Evolutionary conservation across 768 basidiomycete genomes (phyloP).

Genomic region (Saitozyma podzolica): DNA sequence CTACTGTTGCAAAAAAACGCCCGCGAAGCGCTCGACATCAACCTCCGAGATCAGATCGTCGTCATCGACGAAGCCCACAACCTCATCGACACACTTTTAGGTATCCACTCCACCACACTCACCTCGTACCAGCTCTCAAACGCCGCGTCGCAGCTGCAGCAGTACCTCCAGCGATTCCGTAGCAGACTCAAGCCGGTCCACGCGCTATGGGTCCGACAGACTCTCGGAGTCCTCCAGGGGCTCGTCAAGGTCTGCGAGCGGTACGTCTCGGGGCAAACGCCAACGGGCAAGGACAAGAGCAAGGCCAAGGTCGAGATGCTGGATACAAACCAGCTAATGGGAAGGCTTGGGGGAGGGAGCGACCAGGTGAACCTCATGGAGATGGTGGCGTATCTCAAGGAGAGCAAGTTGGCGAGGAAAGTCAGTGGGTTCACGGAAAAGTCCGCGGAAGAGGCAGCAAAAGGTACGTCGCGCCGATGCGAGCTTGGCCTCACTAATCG

Average conservation of each 20-base stretch:
- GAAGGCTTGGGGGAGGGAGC: slow-evolving; percentile 65
- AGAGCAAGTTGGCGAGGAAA: slow-evolving; percentile 70
- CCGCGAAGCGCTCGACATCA: slow-evolving; percentile 82
- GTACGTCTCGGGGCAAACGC: too few relatives aligned
- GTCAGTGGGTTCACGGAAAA: slow-evolving; percentile 75
- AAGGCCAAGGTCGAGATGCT: slow-evolving; percentile 62
- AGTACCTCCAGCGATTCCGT: slow-evolving; percentile 75
- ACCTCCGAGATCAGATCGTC: slow-evolving; percentile 78
- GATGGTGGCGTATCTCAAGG: slow-evolving; percentile 74
- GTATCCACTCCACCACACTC: slow-evolving; percentile 73
- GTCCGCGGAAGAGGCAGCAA: slow-evolving; percentile 56
- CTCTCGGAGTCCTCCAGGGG: slow-evolving; percentile 70
- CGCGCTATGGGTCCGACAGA: slow-evolving; percentile 73
- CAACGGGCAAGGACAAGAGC: slow-evolving; percentile 27
- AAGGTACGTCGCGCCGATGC: neutral
- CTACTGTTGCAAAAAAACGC: slow-evolving; percentile 79
- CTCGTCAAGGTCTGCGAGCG: slow-evolving; percentile 61
- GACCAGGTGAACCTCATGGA: slow-evolving; percentile 80
- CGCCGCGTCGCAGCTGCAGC: slow-evolving; percentile 72
- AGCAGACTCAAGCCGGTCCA: slow-evolving; percentile 72
- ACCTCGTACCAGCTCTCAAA: slow-evolving; percentile 61
- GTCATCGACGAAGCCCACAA: slow-evolving; percentile 97
- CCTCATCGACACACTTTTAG: slow-evolving; percentile 82
- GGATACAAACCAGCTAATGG: slow-evolving; percentile 66
- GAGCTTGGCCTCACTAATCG: too few relatives aligned